phyloP scores from a whole-genome alignment of 805 yeast genomes.

The Kluyveromyces siamensis region DNA sequence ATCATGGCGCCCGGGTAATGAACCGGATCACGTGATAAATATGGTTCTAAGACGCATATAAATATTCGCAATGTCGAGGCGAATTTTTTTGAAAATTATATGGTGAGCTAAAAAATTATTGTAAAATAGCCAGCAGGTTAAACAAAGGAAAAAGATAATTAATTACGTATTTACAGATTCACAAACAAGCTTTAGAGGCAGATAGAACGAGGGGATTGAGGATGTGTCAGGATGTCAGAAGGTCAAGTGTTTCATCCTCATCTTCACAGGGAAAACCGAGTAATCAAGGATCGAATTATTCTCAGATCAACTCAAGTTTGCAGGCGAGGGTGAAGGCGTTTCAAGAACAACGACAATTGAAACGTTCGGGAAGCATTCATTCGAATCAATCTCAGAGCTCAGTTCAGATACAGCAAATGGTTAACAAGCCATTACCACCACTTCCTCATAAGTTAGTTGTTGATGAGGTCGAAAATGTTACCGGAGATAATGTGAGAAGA shows the following conservation, averaged over 20 bases:
- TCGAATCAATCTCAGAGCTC: conserved; percentile 13
- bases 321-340: conserved; percentile 85
- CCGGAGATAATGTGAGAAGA: not conserved
- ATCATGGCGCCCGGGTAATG: not conserved
- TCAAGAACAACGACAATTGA: conserved; percentile 65
- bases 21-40: not conserved
- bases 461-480: conserved; percentile 1
- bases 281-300: conserved; percentile 8
- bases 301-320: conserved; percentile 55
- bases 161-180: not conserved
- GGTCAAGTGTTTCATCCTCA: conserved; percentile 16
- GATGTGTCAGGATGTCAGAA: not conserved
- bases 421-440: conserved; percentile 36
- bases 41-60: no score
- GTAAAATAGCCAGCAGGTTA: not conserved
- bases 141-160: not conserved
- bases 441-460: conserved; percentile 22
- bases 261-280: conserved; percentile 14
- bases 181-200: not conserved
- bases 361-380: conserved; percentile 28
- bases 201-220: not conserved
- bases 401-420: conserved; percentile 18
- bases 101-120: not conserved
- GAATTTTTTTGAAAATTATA: not conserved
- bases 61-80: not conserved